Percentiles rank a stretch among this genome's conserved stretches.
phyloP scores from a whole-genome alignment of 2,329 filamentous ascomycete species.

The Colletotrichum somersetense region DNA sequence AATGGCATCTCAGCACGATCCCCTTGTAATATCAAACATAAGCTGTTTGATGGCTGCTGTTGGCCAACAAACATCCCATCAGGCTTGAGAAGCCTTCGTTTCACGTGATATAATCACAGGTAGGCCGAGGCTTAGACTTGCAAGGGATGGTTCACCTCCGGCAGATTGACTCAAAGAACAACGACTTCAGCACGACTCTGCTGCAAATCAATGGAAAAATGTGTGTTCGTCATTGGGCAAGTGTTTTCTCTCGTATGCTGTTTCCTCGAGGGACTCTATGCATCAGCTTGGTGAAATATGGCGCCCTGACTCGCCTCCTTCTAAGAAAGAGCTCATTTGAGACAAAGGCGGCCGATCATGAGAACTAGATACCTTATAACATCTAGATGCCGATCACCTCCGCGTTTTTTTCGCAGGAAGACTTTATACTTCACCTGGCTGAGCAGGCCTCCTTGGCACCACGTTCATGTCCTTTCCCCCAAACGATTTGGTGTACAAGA shows the following conservation, averaged over 20 bases:
- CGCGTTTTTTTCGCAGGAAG: constrained; percentile 6
- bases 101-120: background rate
- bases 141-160: background rate
- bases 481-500: constrained; percentile 33
- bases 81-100: background rate
- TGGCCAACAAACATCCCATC: constrained; percentile 5
- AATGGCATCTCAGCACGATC: constrained; percentile 11
- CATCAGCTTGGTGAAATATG: constrained; percentile 10
- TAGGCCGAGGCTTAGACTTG: background rate
- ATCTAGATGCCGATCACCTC: background rate
- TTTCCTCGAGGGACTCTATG: background rate
- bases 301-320: background rate
- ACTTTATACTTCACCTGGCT: constrained; percentile 15
- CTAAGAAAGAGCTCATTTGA: background rate
- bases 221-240: background rate
- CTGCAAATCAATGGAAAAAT: background rate
- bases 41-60: constrained; percentile 12
- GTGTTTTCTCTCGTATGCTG: too few species aligned
- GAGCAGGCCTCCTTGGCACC: constrained; percentile 5
- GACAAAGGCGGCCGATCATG: background rate
- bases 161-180: background rate
- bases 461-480: background rate
- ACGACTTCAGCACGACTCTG: background rate
- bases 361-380: constrained; percentile 3
- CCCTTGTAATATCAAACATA: constrained; percentile 13